Evolutionary conservation across 2,329 filamentous ascomycete species (phyloP).

Genomic region (Didymella pinodella): DNA sequence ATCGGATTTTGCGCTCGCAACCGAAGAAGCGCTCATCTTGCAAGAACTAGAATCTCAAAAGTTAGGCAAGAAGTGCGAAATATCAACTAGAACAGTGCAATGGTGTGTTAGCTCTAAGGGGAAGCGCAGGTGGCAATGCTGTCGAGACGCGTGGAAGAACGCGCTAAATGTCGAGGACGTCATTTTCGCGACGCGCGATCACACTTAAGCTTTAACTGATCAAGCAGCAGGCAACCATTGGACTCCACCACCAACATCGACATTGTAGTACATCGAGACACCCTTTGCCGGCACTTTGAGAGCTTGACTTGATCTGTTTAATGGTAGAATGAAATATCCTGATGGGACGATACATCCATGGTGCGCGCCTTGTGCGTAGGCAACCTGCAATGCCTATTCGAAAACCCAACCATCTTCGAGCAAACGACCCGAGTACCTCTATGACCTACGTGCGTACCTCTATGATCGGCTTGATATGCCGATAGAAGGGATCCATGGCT

Average conservation of each 20-base stretch:
- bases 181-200: constrained; percentile 38
- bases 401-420: no score
- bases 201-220: constrained; percentile 28
- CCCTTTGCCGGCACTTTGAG: background rate
- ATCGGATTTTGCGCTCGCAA: constrained; percentile 32
- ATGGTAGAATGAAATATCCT: no score
- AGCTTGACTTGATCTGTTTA: no score
- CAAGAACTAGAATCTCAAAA: background rate
- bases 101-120: constrained; percentile 2
- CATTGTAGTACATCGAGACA: background rate
- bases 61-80: background rate
- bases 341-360: no score
- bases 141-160: constrained; percentile 29
- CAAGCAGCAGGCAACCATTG: background rate
- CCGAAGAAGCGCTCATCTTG: constrained; percentile 39
- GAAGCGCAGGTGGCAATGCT: constrained; percentile 19
- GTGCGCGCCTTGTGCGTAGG: no score
- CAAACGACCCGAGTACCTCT: no score
- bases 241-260: background rate
- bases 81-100: background rate
- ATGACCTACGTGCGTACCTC: no score
- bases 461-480: no score
- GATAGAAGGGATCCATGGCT: no score
- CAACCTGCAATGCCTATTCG: no score
- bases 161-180: constrained; percentile 40